Evolutionary conservation across 345 rosid species (phyloP).

Genomic region (Populus deltoides): DNA sequence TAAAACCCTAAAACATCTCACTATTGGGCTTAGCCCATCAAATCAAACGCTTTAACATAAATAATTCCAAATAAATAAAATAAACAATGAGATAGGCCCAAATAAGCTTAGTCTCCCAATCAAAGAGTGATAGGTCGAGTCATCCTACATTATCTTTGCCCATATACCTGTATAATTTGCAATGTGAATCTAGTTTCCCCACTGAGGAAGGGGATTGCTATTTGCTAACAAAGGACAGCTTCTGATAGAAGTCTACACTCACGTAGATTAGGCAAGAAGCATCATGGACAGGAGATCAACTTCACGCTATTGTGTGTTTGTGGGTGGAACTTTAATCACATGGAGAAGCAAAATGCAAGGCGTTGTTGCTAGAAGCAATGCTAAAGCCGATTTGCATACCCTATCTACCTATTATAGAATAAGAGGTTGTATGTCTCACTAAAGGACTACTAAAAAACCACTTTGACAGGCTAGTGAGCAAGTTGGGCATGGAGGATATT

Average conservation of each 20-base stretch:
- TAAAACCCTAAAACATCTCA: no score
- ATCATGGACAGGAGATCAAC: background rate
- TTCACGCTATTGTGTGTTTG: background rate
- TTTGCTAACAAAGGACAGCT: background rate
- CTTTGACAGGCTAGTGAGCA: background rate
- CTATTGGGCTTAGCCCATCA: accelerated
- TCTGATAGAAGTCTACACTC: background rate
- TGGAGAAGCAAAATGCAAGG: background rate
- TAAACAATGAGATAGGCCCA: no score
- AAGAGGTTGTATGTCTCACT: background rate
- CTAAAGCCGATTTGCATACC: background rate
- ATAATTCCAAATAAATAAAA: no score
- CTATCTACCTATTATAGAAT: background rate
- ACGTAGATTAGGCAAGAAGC: background rate
- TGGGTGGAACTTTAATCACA: background rate
- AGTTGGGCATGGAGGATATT: background rate
- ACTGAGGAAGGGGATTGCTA: background rate
- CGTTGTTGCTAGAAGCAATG: background rate
- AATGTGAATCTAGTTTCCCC: no score
- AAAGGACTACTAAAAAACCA: no score
- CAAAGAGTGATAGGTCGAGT: accelerated
- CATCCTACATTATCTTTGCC: no score
- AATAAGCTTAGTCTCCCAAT: no score
- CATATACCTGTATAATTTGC: no score
- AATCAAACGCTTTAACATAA: no score